Evolutionary conservation across 176 grass and related monocot species (phyloP), one percentile per base, ranked within the genome.

Genomic region (Areca catechu): DNA sequence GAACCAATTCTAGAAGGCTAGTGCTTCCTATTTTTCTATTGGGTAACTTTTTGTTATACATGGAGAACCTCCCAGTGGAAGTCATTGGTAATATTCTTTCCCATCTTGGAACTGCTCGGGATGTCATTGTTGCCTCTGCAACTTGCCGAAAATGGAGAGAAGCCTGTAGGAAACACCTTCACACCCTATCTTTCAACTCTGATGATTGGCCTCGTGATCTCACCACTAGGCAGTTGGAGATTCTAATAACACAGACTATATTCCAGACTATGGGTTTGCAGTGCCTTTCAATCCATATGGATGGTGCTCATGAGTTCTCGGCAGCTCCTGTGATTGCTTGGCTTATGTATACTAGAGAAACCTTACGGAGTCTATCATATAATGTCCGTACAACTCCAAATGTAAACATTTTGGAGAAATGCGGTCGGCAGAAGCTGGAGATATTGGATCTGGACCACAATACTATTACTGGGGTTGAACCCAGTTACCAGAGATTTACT

Each of bases 291-390:
- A 97, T 97, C 62, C 86, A 85, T 59, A 88, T 92, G 2, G 84
- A 98, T 61, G 85, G 30, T 57, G 69, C 54, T 1, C 93, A 92
- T 78, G 86, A 98, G 61, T 88, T 92, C 63, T 88, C 87, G 0
- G 87, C 93, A n/a, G 93, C 93, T 62, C 80, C 84, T 71, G 86
- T 98, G 20, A 92, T 98, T 56, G 87, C 93, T 2, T 98, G 93
- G 93, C 78, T 98, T 56, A 85, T 98, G 83, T 88, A 92, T 76
- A 98, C 87, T 29, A 83, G 87, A 80, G 80, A 88, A 65, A 85
- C 83, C 14, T 69, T 98, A 10, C 71, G 72, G 30, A 88, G 62
- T 57, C 62, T 98, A 51, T 91, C 84, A 51, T 98, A 90, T 61
- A 98, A 98, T 79, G 84, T 91, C 5, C 82, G 76, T 20, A 88